These are phyloP conservation scores for Saturnispora diversa DNA, from an alignment of 805 yeast genomes.

Conservation along the genomic window DNA sequence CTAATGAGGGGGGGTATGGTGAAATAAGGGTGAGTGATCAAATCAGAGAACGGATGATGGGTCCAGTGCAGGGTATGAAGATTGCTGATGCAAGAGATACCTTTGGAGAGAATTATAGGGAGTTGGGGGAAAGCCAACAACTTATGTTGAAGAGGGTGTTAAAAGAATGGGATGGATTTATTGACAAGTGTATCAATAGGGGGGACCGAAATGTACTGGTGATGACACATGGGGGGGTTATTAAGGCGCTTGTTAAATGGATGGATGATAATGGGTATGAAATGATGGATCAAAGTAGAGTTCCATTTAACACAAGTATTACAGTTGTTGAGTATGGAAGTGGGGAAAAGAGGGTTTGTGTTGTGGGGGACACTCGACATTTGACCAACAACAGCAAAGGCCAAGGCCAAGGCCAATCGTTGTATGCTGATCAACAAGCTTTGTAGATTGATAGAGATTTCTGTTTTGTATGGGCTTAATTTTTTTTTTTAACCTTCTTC, in stretches of 20 bases:
- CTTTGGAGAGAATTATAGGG: constrained; percentile 52
- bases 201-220: constrained; percentile 44
- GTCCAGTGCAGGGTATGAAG: constrained; percentile 68
- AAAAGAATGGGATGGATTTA: constrained; percentile 33
- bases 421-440: constrained; percentile 5
- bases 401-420: too few relatives aligned
- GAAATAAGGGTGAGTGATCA: constrained; percentile 30
- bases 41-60: constrained; percentile 70
- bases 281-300: constrained; percentile 33
- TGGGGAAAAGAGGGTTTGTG: constrained; percentile 34
- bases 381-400: constrained; percentile 43
- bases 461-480: background rate
- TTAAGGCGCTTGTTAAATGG: constrained; percentile 50
- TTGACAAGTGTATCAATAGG: constrained; percentile 16
- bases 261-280: constrained; percentile 33
- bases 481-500: too few relatives aligned
- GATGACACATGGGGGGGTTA: constrained; percentile 78
- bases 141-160: constrained; percentile 43
- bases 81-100: constrained; percentile 52
- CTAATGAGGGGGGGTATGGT: constrained; percentile 16
- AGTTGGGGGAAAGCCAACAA: constrained; percentile 53
- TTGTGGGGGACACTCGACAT: constrained; percentile 63
- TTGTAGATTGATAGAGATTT: background rate
- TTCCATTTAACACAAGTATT: constrained; percentile 69
- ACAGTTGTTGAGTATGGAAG: constrained; percentile 54